Percentiles rank a stretch among this genome's conserved stretches.
phyloP scores from a whole-genome alignment of 1,284 basidiomycete species.

The Garcileccinum viscosum region DNA sequence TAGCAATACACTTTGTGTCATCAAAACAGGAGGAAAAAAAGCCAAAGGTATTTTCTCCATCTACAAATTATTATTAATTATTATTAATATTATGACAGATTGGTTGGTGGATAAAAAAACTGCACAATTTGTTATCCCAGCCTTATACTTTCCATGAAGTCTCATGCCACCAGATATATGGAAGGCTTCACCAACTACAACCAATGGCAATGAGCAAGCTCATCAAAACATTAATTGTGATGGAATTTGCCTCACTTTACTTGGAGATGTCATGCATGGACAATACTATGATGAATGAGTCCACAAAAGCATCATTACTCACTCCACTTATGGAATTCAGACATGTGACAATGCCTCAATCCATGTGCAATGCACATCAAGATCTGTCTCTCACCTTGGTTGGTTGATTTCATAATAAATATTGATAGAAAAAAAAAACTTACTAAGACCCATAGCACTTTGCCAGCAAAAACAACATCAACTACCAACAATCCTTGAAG shows the following conservation, averaged over 20 bases:
- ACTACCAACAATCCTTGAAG: no score
- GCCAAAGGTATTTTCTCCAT: background rate
- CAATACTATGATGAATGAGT: constrained; percentile 6
- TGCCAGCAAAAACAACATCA: no score
- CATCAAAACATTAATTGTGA: constrained; percentile 9
- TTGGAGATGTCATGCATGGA: constrained; percentile 9
- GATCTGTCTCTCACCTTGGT: background rate
- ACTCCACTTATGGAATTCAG: constrained; percentile 6
- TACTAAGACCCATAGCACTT: background rate
- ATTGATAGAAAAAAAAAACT: background rate
- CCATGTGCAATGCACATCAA: background rate
- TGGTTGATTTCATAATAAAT: background rate
- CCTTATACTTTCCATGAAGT: constrained; percentile 5
- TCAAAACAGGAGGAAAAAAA: background rate
- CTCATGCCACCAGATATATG: constrained; percentile 4
- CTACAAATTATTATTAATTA: background rate
- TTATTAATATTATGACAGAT: background rate
- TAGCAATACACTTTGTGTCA: background rate
- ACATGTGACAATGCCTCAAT: background rate
- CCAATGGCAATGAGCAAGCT: constrained; percentile 15
- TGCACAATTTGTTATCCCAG: background rate
- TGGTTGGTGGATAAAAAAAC: background rate
- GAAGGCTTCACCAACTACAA: constrained; percentile 11
- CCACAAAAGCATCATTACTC: background rate
- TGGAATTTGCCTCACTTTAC: constrained; percentile 3